A percentile compares a stretch with the other conserved stretches of the same genome.
Evolutionary conservation across 2,329 filamentous ascomycete genomes (phyloP).

Genomic region (Claviceps purpurea): DNA sequence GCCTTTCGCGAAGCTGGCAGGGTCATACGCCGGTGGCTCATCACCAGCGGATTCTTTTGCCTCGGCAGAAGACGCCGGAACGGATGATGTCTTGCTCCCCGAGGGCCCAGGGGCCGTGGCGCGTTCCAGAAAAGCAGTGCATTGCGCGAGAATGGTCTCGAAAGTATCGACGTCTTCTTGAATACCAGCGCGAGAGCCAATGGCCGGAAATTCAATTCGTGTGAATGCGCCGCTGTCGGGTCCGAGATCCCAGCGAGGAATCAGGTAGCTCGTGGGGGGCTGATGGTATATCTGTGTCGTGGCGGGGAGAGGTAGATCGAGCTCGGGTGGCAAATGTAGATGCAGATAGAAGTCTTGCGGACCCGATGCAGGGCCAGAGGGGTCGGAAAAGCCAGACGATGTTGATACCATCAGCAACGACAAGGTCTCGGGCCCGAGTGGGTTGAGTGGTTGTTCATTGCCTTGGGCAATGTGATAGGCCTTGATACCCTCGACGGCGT

Average conservation of each 20-base stretch:
- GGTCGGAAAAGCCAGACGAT: slow-evolving; percentile 53
- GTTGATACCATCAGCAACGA: slow-evolving; percentile 95
- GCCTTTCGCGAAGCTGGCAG: slow-evolving; percentile 64
- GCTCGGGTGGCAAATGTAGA: slow-evolving; percentile 83
- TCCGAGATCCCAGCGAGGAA: slow-evolving; percentile 88
- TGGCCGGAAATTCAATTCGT: slow-evolving; percentile 72
- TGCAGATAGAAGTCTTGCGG: slow-evolving; percentile 96
- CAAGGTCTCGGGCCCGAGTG: slow-evolving; percentile 76
- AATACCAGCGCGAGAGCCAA: slow-evolving; percentile 57
- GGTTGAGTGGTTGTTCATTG: slow-evolving; percentile 68
- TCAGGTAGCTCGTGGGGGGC: slow-evolving; percentile 81
- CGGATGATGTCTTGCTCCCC: slow-evolving; percentile 15
- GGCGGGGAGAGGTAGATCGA: slow-evolving; percentile 84
- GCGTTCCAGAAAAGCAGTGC: slow-evolving; percentile 86
- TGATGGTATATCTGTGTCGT: slow-evolving; percentile 97
- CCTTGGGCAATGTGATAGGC: slow-evolving; percentile 88
- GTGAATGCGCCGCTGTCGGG: slow-evolving; percentile 84
- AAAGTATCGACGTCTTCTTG: slow-evolving; percentile 95
- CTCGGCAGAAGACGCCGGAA: slow-evolving; percentile 20
- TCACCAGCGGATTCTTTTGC: slow-evolving; percentile 28
- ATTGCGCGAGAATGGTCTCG: slow-evolving; percentile 95
- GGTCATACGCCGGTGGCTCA: slow-evolving; percentile 58
- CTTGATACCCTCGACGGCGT: slow-evolving; percentile 69
- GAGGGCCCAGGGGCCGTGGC: slow-evolving; percentile 45
- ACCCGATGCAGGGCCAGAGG: slow-evolving; percentile 37